Percentiles rank a stretch among this genome's conserved stretches.
Conservation (phyloP, 2,329 filamentous ascomycete species). For the Ophiobolus disseminans region DNA sequence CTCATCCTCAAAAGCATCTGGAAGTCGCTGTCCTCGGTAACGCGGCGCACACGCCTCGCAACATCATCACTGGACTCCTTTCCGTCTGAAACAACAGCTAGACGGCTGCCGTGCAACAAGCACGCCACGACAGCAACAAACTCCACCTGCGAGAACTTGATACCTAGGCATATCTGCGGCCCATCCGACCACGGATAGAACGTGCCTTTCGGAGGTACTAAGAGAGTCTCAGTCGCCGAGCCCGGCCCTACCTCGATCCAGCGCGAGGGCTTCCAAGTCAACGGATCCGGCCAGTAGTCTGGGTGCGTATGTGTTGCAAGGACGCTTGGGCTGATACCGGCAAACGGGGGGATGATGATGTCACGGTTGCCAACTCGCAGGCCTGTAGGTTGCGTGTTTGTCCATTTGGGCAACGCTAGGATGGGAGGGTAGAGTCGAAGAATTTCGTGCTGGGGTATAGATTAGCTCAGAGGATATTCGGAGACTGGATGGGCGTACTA, state of each 20-base stretch:
- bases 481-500: conserved; percentile 19
- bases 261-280: conserved; percentile 37
- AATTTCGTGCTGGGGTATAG: conserved; percentile 48
- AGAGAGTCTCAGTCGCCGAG: no score
- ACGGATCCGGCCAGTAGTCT: conserved; percentile 31
- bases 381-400: conserved; percentile 7
- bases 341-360: conserved; percentile 11
- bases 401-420: conserved; percentile 36
- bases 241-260: no score
- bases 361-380: background rate
- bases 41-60: conserved; percentile 1
- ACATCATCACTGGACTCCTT: conserved; percentile 5
- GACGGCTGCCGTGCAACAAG: conserved; percentile 18
- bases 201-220: conserved; percentile 5
- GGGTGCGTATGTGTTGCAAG: conserved; percentile 36
- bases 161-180: conserved; percentile 35
- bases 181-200: conserved; percentile 21
- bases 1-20: conserved; percentile 10
- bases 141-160: conserved; percentile 47
- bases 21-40: conserved; percentile 11
- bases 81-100: conserved; percentile 3
- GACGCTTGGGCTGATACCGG: conserved; percentile 14
- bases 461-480: no score
- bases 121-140: conserved; percentile 42
- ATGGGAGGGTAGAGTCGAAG: conserved; percentile 53